Conservation (phyloP, 2,329 filamentous ascomycete species). For the Neurospora sp. region DNA sequence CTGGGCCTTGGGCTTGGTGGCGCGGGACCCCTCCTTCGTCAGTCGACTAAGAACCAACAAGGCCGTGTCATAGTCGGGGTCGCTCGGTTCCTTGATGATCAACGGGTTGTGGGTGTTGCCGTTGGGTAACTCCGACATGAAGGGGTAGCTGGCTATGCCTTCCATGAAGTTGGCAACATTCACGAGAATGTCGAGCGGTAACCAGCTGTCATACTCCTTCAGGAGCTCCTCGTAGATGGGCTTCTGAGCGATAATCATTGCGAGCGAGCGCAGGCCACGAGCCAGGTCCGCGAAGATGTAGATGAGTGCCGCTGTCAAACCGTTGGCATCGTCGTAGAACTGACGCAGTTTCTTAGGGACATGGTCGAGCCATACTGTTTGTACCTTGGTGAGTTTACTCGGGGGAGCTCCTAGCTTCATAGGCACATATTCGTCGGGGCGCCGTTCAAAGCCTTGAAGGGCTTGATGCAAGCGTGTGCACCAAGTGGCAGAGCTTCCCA, state of each 20-base stretch:
- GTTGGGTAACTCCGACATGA: slow-evolving; percentile 5
- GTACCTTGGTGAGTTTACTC: not conserved
- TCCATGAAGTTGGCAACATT: slow-evolving; percentile 11
- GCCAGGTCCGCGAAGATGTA: slow-evolving; percentile 4
- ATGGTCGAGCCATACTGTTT: slow-evolving; percentile 3
- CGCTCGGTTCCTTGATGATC: not conserved
- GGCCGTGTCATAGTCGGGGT: slow-evolving; percentile 6
- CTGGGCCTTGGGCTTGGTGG: not conserved
- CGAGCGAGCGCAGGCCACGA: slow-evolving; percentile 6
- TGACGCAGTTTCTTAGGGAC: not conserved
- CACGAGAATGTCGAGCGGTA: slow-evolving; percentile 9
- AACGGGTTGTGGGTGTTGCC: not conserved
- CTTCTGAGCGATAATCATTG: not conserved
- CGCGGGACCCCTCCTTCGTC: not conserved
- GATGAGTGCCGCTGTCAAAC: not conserved
- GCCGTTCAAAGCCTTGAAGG: not conserved
- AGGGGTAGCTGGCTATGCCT: slow-evolving; percentile 11
- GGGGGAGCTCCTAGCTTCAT: not conserved
- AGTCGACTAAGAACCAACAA: slow-evolving; percentile 2
- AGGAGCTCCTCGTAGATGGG: slow-evolving; percentile 10
- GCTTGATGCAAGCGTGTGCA: not conserved
- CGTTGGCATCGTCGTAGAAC: not conserved
- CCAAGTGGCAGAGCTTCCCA: not conserved
- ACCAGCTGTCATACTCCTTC: slow-evolving; percentile 6
- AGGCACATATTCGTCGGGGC: not conserved